phyloP scores from a whole-genome alignment of 208 protist species.

The Leptomonas seymouri region DNA sequence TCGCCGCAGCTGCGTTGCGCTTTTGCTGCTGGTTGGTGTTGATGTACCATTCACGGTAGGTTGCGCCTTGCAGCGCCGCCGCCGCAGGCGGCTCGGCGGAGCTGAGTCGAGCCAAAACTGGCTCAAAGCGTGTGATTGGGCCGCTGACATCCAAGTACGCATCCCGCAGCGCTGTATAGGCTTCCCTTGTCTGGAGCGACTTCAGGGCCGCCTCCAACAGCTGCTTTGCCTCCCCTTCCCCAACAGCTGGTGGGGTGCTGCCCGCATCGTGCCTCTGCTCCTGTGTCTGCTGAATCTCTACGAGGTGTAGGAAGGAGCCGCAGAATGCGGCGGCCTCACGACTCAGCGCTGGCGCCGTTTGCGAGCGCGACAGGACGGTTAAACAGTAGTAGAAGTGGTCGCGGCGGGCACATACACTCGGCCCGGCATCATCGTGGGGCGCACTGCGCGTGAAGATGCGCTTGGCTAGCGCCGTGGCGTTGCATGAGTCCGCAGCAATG shows the following conservation, averaged over 20 bases:
- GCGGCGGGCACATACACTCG: constrained; percentile 25
- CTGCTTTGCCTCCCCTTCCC: constrained; percentile 32
- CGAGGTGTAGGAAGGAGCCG: constrained; percentile 53
- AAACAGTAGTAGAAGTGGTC: constrained; percentile 65
- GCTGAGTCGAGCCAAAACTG: constrained; percentile 21
- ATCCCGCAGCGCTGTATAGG: constrained; percentile 46
- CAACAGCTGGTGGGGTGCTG: neutral
- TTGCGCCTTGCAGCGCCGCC: constrained; percentile 10
- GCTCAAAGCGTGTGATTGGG: constrained; percentile 22
- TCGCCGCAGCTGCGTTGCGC: constrained; percentile 12
- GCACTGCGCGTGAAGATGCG: constrained; percentile 9
- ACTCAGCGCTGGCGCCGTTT: constrained; percentile 50
- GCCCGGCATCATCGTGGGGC: neutral
- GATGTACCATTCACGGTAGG: constrained; percentile 27
- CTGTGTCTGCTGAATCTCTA: constrained; percentile 43
- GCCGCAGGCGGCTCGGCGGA: constrained; percentile 1
- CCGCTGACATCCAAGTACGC: constrained; percentile 42
- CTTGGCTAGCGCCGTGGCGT: constrained; percentile 40
- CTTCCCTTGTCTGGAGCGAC: constrained; percentile 32
- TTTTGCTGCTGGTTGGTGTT: constrained; percentile 19
- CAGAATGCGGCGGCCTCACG: constrained; percentile 63
- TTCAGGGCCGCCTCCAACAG: constrained; percentile 35
- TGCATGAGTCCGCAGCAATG: constrained; percentile 64
- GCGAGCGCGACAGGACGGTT: constrained; percentile 47
- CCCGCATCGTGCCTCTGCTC: too few relatives aligned